Evolutionary conservation across 2,329 filamentous ascomycete species (phyloP).

Genomic region (Pseudogymnoascus sp.): DNA sequence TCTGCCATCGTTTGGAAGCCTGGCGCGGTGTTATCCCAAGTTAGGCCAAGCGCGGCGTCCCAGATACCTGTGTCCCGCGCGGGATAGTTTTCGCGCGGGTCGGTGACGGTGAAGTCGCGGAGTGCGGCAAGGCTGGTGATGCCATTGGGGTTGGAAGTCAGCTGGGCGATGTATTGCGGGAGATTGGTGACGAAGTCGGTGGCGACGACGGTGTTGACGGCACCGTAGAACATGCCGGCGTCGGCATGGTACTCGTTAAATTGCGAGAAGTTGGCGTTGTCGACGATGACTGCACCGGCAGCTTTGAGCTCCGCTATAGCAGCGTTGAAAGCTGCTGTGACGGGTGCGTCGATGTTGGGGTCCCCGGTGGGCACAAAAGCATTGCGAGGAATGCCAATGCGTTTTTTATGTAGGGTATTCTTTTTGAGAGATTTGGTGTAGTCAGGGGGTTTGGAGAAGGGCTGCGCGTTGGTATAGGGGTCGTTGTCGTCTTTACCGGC

Average conservation of each 20-base stretch:
- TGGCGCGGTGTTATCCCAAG: conserved; percentile 48
- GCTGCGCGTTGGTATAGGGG: conserved; percentile 56
- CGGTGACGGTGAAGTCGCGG: conserved; percentile 45
- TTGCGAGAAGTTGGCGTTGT: conserved; percentile 50
- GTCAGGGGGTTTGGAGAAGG: conserved; percentile 45
- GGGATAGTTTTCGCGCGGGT: conserved; percentile 50
- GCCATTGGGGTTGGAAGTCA: conserved; percentile 50
- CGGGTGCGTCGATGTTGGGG: conserved; percentile 28
- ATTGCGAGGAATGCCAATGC: conserved; percentile 58
- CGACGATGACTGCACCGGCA: conserved; percentile 53
- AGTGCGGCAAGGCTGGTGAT: conserved; percentile 45
- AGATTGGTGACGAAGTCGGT: conserved; percentile 54
- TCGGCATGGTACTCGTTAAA: conserved; percentile 36
- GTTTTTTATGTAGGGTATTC: conserved; percentile 44
- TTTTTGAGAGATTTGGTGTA: conserved; percentile 52
- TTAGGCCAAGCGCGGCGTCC: conserved; percentile 43
- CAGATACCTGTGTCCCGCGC: conserved; percentile 49
- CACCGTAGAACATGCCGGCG: conserved; percentile 21
- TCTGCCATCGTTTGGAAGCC: conserved; percentile 33
- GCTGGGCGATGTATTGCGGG: conserved; percentile 45
- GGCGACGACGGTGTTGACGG: conserved; percentile 38
- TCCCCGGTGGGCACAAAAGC: conserved; percentile 35
- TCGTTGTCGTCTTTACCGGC: conserved; percentile 52
- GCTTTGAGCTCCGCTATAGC: conserved; percentile 43
- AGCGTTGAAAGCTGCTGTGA: conserved; percentile 47